Conservation (phyloP, 805 yeast species). For the Kazachstania psychrophila region DNA sequence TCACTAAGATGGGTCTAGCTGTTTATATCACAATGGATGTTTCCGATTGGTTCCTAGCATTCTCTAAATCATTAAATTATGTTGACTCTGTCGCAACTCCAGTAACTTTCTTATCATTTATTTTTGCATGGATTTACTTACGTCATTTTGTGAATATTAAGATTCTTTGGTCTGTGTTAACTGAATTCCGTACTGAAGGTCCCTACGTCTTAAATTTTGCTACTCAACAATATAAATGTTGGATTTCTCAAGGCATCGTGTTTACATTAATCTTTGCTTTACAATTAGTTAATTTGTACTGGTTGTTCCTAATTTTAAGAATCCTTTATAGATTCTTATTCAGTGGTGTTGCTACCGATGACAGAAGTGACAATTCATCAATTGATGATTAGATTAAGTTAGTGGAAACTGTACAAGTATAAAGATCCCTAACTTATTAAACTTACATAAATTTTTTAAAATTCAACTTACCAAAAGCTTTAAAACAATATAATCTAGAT, state of each 20-base stretch:
- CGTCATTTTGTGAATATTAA: slow-evolving; percentile 80
- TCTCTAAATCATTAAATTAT: slow-evolving; percentile 78
- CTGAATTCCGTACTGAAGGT: slow-evolving; percentile 83
- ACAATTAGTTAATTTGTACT: slow-evolving; percentile 78
- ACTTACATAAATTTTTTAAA: too few species aligned
- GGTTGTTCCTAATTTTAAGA: slow-evolving; percentile 77
- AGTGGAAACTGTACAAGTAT: too few species aligned
- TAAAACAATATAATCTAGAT: too few species aligned
- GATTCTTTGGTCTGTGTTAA: slow-evolving; percentile 77
- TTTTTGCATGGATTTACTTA: slow-evolving; percentile 70
- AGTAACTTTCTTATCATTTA: slow-evolving; percentile 61
- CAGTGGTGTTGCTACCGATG: slow-evolving; percentile 60
- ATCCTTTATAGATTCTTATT: slow-evolving; percentile 58
- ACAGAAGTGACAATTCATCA: slow-evolving; percentile 72
- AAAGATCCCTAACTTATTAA: too few species aligned
- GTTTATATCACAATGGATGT: slow-evolving; percentile 93
- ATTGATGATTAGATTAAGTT: slow-evolving; percentile 7
- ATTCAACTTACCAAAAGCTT: too few species aligned
- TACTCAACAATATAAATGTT: slow-evolving; percentile 91
- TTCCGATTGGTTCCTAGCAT: slow-evolving; percentile 82
- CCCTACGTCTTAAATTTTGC: slow-evolving; percentile 72
- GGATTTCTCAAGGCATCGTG: slow-evolving; percentile 87
- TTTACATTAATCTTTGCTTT: slow-evolving; percentile 68
- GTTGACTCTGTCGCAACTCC: slow-evolving; percentile 56
- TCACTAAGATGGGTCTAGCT: slow-evolving; percentile 90